A percentile compares a stretch with the other conserved stretches of the same genome.
Evolutionary conservation across 768 basidiomycete genomes (phyloP).

Genomic region (Ramaria sp.): DNA sequence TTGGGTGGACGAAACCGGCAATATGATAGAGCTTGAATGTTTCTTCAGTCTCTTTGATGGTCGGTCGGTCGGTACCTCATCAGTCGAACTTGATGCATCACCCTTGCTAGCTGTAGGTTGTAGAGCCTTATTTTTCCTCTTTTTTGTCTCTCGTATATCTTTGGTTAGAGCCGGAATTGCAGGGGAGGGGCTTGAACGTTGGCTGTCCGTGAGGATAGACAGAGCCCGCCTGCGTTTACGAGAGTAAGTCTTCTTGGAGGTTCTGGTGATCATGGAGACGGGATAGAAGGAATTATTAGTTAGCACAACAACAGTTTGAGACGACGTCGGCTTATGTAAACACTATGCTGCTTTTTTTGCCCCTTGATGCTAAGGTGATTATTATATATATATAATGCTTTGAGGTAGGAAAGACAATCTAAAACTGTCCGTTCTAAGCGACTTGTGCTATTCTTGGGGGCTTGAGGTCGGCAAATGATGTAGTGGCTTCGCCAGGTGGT

Average conservation of each 20-base stretch:
- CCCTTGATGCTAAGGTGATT: background rate
- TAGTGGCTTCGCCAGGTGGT: conserved; percentile 16
- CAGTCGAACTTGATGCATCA: no score
- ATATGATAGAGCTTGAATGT: background rate
- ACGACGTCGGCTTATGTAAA: background rate
- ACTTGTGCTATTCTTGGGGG: conserved; percentile 1
- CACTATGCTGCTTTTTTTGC: background rate
- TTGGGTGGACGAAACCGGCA: background rate
- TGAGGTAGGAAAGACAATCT: background rate
- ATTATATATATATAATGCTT: background rate
- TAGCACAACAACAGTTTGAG: background rate
- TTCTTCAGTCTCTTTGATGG: background rate
- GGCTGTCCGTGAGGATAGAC: background rate
- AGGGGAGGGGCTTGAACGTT: background rate
- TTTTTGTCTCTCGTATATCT: background rate
- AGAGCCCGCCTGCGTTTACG: background rate
- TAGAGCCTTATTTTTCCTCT: background rate
- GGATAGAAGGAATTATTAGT: background rate
- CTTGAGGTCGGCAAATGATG: background rate
- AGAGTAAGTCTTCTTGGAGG: conserved; percentile 4
- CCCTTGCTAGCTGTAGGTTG: no score
- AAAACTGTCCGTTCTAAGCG: background rate
- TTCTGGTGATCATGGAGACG: background rate
- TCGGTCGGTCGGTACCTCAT: background rate
- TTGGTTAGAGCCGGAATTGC: background rate